Base-by-base conservation (phyloP, 306 rosid species). In the Cajanus cajan region DNA sequence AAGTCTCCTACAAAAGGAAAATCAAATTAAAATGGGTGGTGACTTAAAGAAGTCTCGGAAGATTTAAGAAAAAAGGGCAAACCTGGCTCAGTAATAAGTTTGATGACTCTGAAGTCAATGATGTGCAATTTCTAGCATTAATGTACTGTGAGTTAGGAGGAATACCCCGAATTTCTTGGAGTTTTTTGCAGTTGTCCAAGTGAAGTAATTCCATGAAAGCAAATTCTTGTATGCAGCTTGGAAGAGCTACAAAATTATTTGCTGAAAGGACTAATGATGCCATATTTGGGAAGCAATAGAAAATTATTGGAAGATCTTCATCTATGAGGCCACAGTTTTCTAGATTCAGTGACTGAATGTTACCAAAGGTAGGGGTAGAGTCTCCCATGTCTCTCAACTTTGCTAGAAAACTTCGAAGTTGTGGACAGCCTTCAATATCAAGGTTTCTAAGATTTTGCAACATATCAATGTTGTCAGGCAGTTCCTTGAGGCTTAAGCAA, bases 281-380 rank as follows among this genome's bases (percentile, higher is more conserved):
- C 34, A 85, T 45, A 1, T 68, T 78, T 24, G 88, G 86, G 68
- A 85, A 85, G 37, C 73, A 74, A 6, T 52, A 44, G 74, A 85
- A 78, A 73, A 85, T 78, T 54, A 78, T 62, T 39, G 86, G 84
- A 68, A 85, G 78, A 78, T 85, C 88, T 74, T 85, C 84, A 63
- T 85, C 88, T 14, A 64, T 62, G 34, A 85, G 81, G 44, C 61
- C 71, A 68, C 83, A 85, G 11, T 78, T 74, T 74, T 82, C 78
- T 51, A 85, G 75, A 78, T 78, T 82, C 28, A 85, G 75, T 39
- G 83, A 72, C 15, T 72, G 54, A 24, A 85, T 66, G 65, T 81
- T 81, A 41, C 47, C 51, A 43, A 67, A 81, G 64, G 69, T 65
- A 48, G 18, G 66, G 2, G 74, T 22, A 21, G 65, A 62, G 21